These are phyloP conservation scores for Suillus sp. DNA, from an alignment of 768 basidiomycete species.

Conservation along the genomic window DNA sequence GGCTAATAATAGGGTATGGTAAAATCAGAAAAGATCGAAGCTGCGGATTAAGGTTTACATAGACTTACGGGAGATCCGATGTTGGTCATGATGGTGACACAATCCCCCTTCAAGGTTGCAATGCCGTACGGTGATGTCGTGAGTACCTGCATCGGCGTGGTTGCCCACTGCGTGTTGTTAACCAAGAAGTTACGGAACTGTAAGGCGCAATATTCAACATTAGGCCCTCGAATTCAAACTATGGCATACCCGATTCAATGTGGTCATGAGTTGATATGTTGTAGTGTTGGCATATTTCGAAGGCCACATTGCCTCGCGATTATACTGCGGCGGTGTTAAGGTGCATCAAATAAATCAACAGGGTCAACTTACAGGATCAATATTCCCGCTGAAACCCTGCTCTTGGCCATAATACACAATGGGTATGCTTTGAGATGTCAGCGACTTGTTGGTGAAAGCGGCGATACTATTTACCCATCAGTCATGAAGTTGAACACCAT, in stretches of 20 bases:
- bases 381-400: slow-evolving; percentile 63
- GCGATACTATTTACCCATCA: slow-evolving; percentile 49
- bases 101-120: slow-evolving; percentile 64
- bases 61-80: slow-evolving; percentile 68
- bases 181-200: slow-evolving; percentile 69
- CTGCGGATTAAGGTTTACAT: neutral
- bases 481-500: slow-evolving; percentile 76
- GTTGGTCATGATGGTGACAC: slow-evolving; percentile 66
- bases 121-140: slow-evolving; percentile 51
- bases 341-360: slow-evolving; percentile 6
- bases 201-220: neutral
- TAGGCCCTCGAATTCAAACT: neutral
- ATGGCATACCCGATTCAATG: slow-evolving; percentile 54
- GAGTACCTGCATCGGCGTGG: slow-evolving; percentile 53
- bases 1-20: slow-evolving; percentile 41
- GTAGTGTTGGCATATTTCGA: slow-evolving; percentile 62
- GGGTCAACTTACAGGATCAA: slow-evolving; percentile 57
- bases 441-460: neutral
- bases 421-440: slow-evolving; percentile 51
- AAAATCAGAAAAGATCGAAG: slow-evolving; percentile 5
- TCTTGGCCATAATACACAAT: slow-evolving; percentile 85
- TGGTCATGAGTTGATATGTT: slow-evolving; percentile 57
- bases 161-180: slow-evolving; percentile 53
- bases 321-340: slow-evolving; percentile 44
- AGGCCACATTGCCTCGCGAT: slow-evolving; percentile 78